A percentile compares a stretch with the other conserved stretches of the same genome.
Evolutionary conservation across 1,284 basidiomycete genomes (phyloP).

Genomic region (Rhodotorula sp.): DNA sequence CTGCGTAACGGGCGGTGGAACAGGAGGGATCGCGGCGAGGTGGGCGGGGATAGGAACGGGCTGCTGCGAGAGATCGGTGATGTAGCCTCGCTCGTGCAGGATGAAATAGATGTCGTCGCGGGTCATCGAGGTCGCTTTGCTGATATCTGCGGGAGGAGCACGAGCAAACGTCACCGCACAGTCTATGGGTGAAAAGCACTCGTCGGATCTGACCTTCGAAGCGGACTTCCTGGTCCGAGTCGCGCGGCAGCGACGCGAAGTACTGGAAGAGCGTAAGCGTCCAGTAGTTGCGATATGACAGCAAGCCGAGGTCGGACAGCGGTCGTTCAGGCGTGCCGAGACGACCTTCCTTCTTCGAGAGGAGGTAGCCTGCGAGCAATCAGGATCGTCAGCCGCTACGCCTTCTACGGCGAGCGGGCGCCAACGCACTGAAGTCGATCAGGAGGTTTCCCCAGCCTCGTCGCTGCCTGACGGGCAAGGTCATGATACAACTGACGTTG

Average conservation of each 20-base stretch:
- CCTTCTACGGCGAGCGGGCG: neutral
- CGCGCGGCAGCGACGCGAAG: conserved; percentile 9
- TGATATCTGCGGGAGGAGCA: conserved; percentile 65
- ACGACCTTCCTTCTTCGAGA: conserved; percentile 90
- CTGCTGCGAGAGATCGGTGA: conserved; percentile 53
- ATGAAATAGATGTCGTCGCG: conserved; percentile 80
- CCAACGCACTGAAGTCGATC: conserved; percentile 88
- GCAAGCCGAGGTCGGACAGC: conserved; percentile 79
- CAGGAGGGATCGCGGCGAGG: conserved; percentile 27
- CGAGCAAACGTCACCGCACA: neutral
- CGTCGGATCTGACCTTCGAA: conserved; percentile 20
- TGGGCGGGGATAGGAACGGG: conserved; percentile 39
- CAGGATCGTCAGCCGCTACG: neutral
- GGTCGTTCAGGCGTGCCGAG: conserved; percentile 90
- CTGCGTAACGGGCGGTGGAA: neutral
- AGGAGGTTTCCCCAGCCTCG: conserved; percentile 92
- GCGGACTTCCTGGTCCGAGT: neutral
- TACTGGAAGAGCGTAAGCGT: conserved; percentile 72
- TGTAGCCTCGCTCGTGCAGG: conserved; percentile 75
- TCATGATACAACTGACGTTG: conserved; percentile 99
- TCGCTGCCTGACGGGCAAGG: conserved; percentile 88
- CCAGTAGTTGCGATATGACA: conserved; percentile 96
- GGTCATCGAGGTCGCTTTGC: conserved; percentile 83
- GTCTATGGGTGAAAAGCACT: neutral
- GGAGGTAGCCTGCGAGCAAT: conserved; percentile 70